Evolutionary conservation across 2,329 filamentous ascomycete genomes (phyloP).

Genomic region (Sclerotinia sclerotiorum): DNA sequence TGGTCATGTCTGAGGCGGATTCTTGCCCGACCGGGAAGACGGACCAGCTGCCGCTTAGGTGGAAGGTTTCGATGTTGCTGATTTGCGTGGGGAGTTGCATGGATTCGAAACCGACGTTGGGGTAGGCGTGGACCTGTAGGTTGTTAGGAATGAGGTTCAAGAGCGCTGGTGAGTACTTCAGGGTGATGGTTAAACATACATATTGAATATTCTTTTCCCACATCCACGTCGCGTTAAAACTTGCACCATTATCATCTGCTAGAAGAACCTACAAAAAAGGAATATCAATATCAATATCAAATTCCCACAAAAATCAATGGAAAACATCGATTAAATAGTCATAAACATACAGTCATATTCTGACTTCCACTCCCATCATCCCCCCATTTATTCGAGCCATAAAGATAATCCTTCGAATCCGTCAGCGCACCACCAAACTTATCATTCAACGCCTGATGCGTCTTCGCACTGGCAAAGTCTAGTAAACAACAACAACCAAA

Average conservation of each 20-base stretch:
- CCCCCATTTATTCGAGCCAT: slow-evolving; percentile 21
- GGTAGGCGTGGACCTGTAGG: slow-evolving; percentile 16
- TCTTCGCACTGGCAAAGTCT: background rate
- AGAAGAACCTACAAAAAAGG: slow-evolving; percentile 2
- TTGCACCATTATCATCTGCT: slow-evolving; percentile 16
- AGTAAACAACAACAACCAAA: background rate
- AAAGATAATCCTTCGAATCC: slow-evolving; percentile 8
- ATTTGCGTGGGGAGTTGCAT: slow-evolving; percentile 11
- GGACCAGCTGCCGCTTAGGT: slow-evolving; percentile 23
- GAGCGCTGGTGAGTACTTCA: background rate
- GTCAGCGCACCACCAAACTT: slow-evolving; percentile 18
- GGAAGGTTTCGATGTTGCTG: slow-evolving; percentile 24
- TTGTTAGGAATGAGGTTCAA: background rate
- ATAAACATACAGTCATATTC: slow-evolving; percentile 18
- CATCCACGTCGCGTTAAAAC: slow-evolving; percentile 20
- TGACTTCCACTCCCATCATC: slow-evolving; percentile 23
- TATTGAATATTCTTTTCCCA: slow-evolving; percentile 19
- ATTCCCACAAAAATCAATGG: background rate
- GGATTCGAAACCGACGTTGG: slow-evolving; percentile 19
- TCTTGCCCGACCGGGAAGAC: background rate
- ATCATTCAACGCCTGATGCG: background rate
- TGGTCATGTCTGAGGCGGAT: background rate
- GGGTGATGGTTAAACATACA: background rate
- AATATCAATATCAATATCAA: slow-evolving; percentile 1
- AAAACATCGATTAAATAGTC: background rate